Base-by-base conservation (phyloP, 352 stramenopile species). In the Pythium biforme region DNA sequence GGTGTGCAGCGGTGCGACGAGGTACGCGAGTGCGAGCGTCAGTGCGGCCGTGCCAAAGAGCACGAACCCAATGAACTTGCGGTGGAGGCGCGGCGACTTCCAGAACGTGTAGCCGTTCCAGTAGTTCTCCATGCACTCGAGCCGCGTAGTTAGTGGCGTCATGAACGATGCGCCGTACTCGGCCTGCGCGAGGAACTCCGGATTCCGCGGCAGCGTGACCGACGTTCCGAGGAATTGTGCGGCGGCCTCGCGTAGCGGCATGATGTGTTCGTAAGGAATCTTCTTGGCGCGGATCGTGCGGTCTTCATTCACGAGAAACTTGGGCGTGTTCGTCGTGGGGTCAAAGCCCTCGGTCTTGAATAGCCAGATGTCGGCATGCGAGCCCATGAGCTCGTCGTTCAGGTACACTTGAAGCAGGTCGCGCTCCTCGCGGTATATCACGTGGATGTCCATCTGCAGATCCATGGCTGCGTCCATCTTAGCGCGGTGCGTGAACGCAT, bases 81-180 rank as follows among this genome's bases (percentile, higher is more conserved):
- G 34, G 9, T 65, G 66, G 1, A 60, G 27, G 48, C 66, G 68
- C 22, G 62, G 49, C 26, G 58, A 67, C 50, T 86, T 87, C 64
- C 88, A 89, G 68, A 92, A 92, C 27, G 76, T 72, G 64, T 90
- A 92, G 15, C 82, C 82, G 33, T 92, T 92, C 40, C 79, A 65
- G 26, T 90, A 66, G 57, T 92, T 92, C 67, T 92, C 83, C 53
- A 92, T 81, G 52, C 83, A 92, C 67, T 92, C 83, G 65, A 92
- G 77, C 46, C 79, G 75, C 62, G 83, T 92, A 0, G 72, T 80
- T 19, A 92, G 59, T 6, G 83, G 83, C 43, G 75, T 88, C 79
- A 92, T 90, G 43, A 76, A 92, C 58, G 69, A 82, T 0, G 29
- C 31, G 46, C 83, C 83, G 59, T 92, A 92, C 72, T 92, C 83